Conservation (phyloP, 805 yeast species). For the Vanderwaltozyma tropicalis region DNA sequence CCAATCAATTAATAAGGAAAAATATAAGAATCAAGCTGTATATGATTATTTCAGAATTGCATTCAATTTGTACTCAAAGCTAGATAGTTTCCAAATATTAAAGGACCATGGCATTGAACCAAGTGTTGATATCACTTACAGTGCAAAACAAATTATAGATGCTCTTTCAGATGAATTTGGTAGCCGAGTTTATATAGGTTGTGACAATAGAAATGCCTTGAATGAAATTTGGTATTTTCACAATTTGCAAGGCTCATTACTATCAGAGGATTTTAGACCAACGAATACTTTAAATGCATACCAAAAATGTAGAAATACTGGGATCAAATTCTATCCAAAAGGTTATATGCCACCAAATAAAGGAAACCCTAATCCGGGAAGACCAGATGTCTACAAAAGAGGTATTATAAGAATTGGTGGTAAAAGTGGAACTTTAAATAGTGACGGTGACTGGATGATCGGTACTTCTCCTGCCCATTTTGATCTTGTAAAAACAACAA, state of each 20-base stretch:
- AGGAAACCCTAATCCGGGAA: neutral
- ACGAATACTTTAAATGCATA: slow-evolving; percentile 41
- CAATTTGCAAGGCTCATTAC: slow-evolving; percentile 59
- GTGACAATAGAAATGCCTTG: slow-evolving; percentile 41
- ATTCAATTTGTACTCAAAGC: slow-evolving; percentile 42
- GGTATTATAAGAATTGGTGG: slow-evolving; percentile 28
- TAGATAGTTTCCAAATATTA: slow-evolving; percentile 63
- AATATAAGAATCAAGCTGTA: slow-evolving; percentile 32
- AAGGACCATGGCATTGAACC: slow-evolving; percentile 65
- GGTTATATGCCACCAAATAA: slow-evolving; percentile 27
- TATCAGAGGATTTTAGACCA: slow-evolving; percentile 52
- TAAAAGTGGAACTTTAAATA: slow-evolving; percentile 48
- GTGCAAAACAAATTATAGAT: slow-evolving; percentile 42
- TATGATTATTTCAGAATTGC: slow-evolving; percentile 61
- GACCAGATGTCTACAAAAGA: slow-evolving; percentile 15
- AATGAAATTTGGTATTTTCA: slow-evolving; percentile 67
- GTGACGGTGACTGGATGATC: slow-evolving; percentile 76
- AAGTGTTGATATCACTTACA: slow-evolving; percentile 43
- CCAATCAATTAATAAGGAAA: slow-evolving; percentile 1
- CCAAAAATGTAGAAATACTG: slow-evolving; percentile 57
- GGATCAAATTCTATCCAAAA: slow-evolving; percentile 69
- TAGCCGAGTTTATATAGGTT: slow-evolving; percentile 48
- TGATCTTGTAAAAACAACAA: slow-evolving; percentile 43
- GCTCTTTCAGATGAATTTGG: slow-evolving; percentile 42
- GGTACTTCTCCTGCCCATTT: slow-evolving; percentile 80